Conservation (phyloP, 352 stramenopile species). For the Globisporangium perplexum region DNA sequence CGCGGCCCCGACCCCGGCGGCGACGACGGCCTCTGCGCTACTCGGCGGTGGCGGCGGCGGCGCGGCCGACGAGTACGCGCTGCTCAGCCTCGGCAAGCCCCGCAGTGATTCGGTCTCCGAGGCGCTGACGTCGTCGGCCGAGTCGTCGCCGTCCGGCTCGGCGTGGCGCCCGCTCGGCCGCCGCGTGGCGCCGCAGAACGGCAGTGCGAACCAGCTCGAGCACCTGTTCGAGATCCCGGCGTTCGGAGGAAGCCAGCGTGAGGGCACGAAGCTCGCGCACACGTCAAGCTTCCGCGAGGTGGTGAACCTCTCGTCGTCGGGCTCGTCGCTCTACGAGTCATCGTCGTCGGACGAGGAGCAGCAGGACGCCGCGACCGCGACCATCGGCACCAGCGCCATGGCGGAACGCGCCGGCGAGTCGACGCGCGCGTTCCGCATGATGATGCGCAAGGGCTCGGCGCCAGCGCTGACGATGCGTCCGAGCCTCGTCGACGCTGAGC, state of each 20-base stretch:
- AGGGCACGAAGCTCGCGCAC: constrained; percentile 23
- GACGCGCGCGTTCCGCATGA: constrained; percentile 13
- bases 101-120: constrained; percentile 42
- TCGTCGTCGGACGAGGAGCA: constrained; percentile 37
- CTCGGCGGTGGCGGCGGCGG: not conserved
- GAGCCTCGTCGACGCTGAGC: constrained; percentile 24
- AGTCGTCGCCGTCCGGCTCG: constrained; percentile 21
- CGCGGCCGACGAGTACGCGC: constrained; percentile 8
- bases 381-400: not conserved
- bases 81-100: constrained; percentile 17
- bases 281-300: constrained; percentile 39
- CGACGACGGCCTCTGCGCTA: not conserved
- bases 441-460: constrained; percentile 17
- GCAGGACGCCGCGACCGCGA: constrained; percentile 8
- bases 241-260: constrained; percentile 18
- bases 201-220: constrained; percentile 19
- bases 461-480: constrained; percentile 11
- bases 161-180: constrained; percentile 49
- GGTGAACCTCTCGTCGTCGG: constrained; percentile 42
- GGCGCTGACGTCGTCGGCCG: constrained; percentile 26
- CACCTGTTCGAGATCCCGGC: constrained; percentile 11
- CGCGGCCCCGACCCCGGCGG: not conserved
- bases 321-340: constrained; percentile 49
- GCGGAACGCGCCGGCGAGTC: not conserved
- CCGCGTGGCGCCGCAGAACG: constrained; percentile 22